These are phyloP conservation scores for Solanum rostratum DNA, from an alignment of 257 asterid species.

Conservation along the genomic window DNA sequence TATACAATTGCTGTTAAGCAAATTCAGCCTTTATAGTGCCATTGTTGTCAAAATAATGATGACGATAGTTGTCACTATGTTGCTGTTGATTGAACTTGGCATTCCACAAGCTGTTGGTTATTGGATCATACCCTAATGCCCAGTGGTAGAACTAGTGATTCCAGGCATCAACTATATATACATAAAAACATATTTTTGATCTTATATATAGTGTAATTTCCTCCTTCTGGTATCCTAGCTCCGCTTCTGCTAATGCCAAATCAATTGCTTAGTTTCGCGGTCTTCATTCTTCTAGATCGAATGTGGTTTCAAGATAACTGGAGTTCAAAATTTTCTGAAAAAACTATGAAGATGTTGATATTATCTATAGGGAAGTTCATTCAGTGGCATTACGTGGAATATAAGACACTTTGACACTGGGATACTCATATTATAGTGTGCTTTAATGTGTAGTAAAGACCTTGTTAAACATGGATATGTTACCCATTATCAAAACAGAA, in stretches of 20 bases:
- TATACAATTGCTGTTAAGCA: neutral
- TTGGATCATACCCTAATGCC: neutral
- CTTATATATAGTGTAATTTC: neutral
- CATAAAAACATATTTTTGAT: neutral
- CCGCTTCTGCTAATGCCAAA: neutral
- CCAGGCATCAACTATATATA: neutral
- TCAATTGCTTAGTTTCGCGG: neutral
- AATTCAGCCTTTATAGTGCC: neutral
- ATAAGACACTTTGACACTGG: neutral
- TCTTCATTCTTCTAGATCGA: neutral
- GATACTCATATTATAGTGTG: neutral
- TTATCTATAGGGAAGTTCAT: neutral
- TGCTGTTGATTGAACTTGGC: neutral
- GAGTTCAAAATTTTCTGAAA: neutral
- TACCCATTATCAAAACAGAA: neutral
- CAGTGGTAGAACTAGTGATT: no score
- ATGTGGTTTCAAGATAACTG: neutral
- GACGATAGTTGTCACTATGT: neutral
- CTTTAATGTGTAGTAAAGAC: neutral
- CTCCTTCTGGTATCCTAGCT: neutral
- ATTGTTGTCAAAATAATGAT: neutral
- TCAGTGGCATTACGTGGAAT: neutral
- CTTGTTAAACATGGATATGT: neutral
- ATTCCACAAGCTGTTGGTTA: neutral
- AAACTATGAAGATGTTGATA: neutral